Base-by-base conservation (phyloP, 108 stramenopile genomes). In the Cyclotella baltica region DNA sequence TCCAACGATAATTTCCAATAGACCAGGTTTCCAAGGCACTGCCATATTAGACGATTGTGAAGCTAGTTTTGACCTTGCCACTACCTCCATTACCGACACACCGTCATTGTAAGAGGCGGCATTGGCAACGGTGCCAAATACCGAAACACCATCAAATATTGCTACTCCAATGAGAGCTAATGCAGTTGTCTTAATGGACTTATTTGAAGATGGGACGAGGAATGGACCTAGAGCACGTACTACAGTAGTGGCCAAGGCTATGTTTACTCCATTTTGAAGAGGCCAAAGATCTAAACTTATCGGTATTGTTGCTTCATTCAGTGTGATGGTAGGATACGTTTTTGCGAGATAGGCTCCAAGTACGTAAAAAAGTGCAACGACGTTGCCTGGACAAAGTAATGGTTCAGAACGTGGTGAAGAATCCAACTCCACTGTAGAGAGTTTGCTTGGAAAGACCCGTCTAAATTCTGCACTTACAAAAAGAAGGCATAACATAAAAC, bases 201-300 rank as follows among this genome's bases (percentile, higher is more conserved):
- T 76, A 23, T 20, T 58, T 34, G 77, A 29, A 34, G 56, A 28
- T 0, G 70, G n/a, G 38, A 78, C 50, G 11, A 78, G 63, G 40
- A 78, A 71, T 31, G 77, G 77, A n/a, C 34, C 48, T n/a, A 78
- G 27, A 16, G 87, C 85, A 35, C 87, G 67, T 27, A 80, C 75
- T 0, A 88, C 87, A 2, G 84, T 72, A 5, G 86, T 80, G n/a
- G 85, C 85, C 46, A 88, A 35, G 19, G 85, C 72, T 69, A 84
- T 70, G 36, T 88, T 88, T 43, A 86, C 83, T 58, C 85, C 85
- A 70, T 88, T 88, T 36, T 81, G 83, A 27, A 85, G 75, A 36
- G 85, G 87, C 83, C 85, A 86, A 0, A 80, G 53, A 64, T 78
- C 70, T 19, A 78, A 35, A 8, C 0, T 43, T 30, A 23, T 33